Evolutionary conservation across 805 yeast species (phyloP).

Genomic region (Schwanniomyces yamadae): DNA sequence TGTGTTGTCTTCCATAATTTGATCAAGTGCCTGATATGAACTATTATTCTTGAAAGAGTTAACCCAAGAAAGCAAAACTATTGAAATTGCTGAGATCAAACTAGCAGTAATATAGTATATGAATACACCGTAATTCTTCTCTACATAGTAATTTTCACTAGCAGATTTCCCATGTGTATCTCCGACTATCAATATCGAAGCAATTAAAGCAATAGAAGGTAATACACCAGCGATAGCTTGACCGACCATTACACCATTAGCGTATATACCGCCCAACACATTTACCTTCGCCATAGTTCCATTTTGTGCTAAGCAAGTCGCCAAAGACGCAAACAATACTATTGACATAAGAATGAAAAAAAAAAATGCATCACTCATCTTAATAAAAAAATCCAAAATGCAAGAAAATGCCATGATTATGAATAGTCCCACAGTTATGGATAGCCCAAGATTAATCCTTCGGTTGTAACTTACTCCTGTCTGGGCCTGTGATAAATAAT

Average conservation of each 20-base stretch:
- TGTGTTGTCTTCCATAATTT: conserved; percentile 12
- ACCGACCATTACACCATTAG: conserved; percentile 92
- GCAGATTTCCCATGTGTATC: conserved; percentile 17
- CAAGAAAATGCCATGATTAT: conserved; percentile 54
- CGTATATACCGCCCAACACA: conserved; percentile 69
- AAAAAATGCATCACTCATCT: conserved; percentile 40
- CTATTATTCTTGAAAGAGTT: conserved; percentile 25
- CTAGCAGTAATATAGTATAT: conserved; percentile 54
- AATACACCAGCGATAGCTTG: conserved; percentile 93
- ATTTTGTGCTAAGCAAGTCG: conserved; percentile 82
- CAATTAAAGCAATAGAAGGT: conserved; percentile 70
- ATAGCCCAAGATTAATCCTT: conserved; percentile 62
- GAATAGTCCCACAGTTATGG: conserved; percentile 58
- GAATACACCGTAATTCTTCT: conserved; percentile 41
- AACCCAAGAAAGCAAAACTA: conserved; percentile 37
- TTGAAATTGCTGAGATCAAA: conserved; percentile 42
- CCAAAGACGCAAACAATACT: conserved; percentile 66
- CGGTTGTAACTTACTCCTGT: conserved; percentile 52
- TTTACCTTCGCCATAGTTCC: conserved; percentile 88
- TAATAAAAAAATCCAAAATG: conserved; percentile 31
- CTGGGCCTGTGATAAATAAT: conserved; percentile 65
- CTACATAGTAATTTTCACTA: conserved; percentile 23
- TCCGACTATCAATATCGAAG: conserved; percentile 48
- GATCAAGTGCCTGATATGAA: conserved; percentile 18
- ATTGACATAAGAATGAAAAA: conserved; percentile 58